A percentile compares a stretch with the other conserved stretches of the same genome.
phyloP scores from a whole-genome alignment of 129 eudicot species.

The Centrapalus pauciflorus region DNA sequence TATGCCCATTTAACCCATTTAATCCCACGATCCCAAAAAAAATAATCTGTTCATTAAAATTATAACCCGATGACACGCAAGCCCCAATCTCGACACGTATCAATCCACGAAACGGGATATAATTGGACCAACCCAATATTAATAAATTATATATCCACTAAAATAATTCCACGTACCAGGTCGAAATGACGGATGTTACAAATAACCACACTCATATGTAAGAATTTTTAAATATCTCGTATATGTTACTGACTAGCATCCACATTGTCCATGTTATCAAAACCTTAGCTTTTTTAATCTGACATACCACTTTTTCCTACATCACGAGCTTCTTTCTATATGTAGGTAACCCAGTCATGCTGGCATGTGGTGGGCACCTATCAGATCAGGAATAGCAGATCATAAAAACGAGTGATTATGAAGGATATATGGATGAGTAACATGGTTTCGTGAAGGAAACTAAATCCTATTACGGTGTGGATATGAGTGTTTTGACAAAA shows the following conservation, averaged over 20 bases:
- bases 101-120: too few relatives aligned
- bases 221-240: conserved; percentile 18
- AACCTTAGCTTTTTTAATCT: not conserved
- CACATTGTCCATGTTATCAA: not conserved
- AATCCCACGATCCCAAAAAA: too few relatives aligned
- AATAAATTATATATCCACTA: too few relatives aligned
- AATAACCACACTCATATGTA: too few relatives aligned
- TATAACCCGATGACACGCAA: too few relatives aligned
- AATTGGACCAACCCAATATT: too few relatives aligned
- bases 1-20: too few relatives aligned
- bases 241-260: not conserved
- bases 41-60: too few relatives aligned
- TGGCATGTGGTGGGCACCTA: conserved; percentile 96
- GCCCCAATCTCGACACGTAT: too few relatives aligned
- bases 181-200: too few relatives aligned
- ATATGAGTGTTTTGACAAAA: conserved; percentile 74
- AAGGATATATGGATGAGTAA: conserved; percentile 92
- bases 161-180: too few relatives aligned
- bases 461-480: conserved; percentile 71
- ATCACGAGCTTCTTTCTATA: not conserved
- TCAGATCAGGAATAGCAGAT: conserved; percentile 70
- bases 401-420: conserved; percentile 69
- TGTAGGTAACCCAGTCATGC: conserved; percentile 99
- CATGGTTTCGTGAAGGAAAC: conserved; percentile 59
- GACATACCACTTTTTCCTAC: not conserved